Evolutionary conservation across 441 rosid genomes (phyloP), one percentile per base, ranked within the genome.

Genomic region (Viola pubescens): DNA sequence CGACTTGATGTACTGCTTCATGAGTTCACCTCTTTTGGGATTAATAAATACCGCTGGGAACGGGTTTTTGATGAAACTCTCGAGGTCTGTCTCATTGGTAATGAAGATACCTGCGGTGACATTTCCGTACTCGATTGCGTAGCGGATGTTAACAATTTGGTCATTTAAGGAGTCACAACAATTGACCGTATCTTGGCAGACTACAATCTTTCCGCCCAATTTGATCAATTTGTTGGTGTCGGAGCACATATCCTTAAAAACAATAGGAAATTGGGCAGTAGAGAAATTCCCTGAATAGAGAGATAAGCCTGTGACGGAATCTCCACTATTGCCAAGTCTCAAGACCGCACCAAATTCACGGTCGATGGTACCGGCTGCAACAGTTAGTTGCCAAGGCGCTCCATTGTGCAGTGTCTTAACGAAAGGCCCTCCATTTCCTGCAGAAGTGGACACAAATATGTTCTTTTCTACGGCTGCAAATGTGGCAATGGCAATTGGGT

Each of bases 371-470:
- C 91, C 85, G 0, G 92, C 96, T 39, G 89, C 90, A 1, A 88
- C 90, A 5, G 95, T 88, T 52, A 86, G 9, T 34, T 84, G 80
- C 98, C 98, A 91, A 5, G 98, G 98, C 14, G 86, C 86, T 12
- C 90, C 80, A 61, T 91, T 91, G 5, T 79, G 83, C 0, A 88
- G 80, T 3, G 87, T 79, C 60, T 43, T 61, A 0, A 75, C 71
- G 5, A 73, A 79, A 46, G 91, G 96, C 41, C 94, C 96, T 2
- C 84, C 75, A 68, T 91, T 91, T 39, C 98, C 97, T 0, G 95
- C 96, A 0, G 94, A 82, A 62, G 90, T 83, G 0, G 94, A 80
- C 5, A 91, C 96, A 0, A 88, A 72, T 37, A 88, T 69, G 0
- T 86, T 91, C 37, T 83, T 78, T 4, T 69, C 68, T 1, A 61